Evolutionary conservation across 345 rosid species (phyloP).

Genomic region (Eucalyptus paniculata): DNA sequence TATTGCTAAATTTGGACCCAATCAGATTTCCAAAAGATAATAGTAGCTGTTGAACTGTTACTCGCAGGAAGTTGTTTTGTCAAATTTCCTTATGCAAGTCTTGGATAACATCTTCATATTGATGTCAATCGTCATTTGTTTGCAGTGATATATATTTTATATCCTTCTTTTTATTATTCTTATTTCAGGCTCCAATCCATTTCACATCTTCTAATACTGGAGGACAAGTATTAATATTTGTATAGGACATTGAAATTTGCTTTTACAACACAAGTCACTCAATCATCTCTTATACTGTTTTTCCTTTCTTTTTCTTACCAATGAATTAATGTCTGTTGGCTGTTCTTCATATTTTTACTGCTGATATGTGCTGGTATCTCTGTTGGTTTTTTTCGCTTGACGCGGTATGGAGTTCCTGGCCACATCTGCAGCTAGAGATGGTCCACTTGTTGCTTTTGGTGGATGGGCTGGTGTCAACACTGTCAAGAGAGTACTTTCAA

Average conservation of each 20-base stretch:
- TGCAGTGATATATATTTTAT: not conserved
- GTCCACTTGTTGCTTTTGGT: slow-evolving; percentile 98
- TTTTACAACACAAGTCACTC: not conserved
- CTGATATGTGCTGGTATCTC: not conserved
- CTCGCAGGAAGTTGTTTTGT: not conserved
- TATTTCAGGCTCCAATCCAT: not conserved
- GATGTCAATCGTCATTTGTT: not conserved
- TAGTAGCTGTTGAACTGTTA: not conserved
- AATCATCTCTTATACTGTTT: not conserved
- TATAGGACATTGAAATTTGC: not conserved
- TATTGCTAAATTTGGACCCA: not conserved
- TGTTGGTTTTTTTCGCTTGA: not conserved
- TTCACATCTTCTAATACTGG: not conserved
- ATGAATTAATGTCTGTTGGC: not conserved
- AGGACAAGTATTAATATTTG: not conserved
- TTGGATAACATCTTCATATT: not conserved
- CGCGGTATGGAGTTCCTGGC: slow-evolving; percentile 89
- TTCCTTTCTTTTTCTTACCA: not conserved
- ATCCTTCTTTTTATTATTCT: too few species aligned
- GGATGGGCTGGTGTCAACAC: slow-evolving; percentile 90
- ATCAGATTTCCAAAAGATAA: not conserved
- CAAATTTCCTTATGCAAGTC: not conserved
- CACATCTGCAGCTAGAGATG: slow-evolving; percentile 72
- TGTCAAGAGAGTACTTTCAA: slow-evolving; percentile 66
- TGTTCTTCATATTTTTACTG: not conserved